Evolutionary conservation across 1,284 basidiomycete species (phyloP), one percentile per base, ranked within the genome.

Genomic region (Trametes pubescens): DNA sequence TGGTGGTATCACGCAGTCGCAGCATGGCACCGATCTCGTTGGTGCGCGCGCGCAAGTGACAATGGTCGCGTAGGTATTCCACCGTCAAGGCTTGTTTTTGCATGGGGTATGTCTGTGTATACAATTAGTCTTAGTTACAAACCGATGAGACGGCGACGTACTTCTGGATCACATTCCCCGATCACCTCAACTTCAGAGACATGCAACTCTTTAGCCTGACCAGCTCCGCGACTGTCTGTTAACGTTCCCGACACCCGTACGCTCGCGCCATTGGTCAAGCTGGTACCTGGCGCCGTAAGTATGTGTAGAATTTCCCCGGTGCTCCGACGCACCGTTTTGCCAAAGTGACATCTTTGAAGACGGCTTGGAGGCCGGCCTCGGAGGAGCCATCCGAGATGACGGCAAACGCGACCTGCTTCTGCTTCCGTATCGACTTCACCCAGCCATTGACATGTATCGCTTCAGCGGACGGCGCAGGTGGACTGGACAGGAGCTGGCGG

Each of bases 391-490:
- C 96, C 55, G 86, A 88, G 59, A 98, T 76, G 48, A 93, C 89
- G 0, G 90, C 90, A 72, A 98, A 98, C 0, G 93, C 84, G 34
- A 96, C 82, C 60, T 90, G 89, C 81, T 97, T 97, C 78, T 96
- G 94, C 37, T 86, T 85, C 46, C 95, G 85, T 49, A 96, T 83
- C 0, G 91, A 92, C 72, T 90, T 91, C 58, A 98, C 82, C 93
- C 94, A 97, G 51, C 94, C 95, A 64, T 88, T 83, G 24, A 92
- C 77, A 22, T 79, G 57, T 13, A 83, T 71, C 24, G 70, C 52
- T 51, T 71, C 64, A 2, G 65, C 44, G 10, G 64, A 32, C 6
- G 62, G 57, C 37, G 13, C 53, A 40, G 62, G 64, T 43, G 62
- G 64, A 2, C 72, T 69, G 43, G 80, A 70, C 22, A 88, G 79